Evolutionary conservation across 179 eudicot species (phyloP).

Genomic region (Carnegiea gigantea): DNA sequence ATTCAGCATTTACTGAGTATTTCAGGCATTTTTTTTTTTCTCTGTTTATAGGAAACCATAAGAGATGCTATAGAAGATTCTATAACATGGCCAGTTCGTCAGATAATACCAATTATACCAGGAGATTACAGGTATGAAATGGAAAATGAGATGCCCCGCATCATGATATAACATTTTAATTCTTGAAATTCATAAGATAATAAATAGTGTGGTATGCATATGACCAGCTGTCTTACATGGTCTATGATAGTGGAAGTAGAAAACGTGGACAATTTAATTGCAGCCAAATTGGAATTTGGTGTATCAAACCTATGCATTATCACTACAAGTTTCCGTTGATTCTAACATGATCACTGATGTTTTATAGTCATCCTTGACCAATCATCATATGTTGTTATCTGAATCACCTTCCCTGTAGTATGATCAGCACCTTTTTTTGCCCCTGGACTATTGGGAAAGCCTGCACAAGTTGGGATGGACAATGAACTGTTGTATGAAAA

Average conservation of each 20-base stretch:
- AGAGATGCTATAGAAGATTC: slow-evolving; percentile 94
- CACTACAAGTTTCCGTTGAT: neutral
- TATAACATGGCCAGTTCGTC: slow-evolving; percentile 86
- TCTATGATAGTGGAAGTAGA: neutral
- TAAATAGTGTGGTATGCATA: neutral
- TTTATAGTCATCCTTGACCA: no score
- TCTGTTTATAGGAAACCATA: slow-evolving; percentile 57
- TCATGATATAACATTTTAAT: neutral
- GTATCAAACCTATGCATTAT: neutral
- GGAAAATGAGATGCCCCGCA: neutral
- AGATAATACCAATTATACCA: slow-evolving; percentile 69
- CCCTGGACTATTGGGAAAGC: no score
- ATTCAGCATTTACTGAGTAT: neutral
- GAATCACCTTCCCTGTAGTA: no score
- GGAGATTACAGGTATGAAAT: slow-evolving; percentile 73
- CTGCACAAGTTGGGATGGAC: no score
- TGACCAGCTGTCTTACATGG: neutral
- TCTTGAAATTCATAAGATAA: neutral
- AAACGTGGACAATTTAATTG: neutral
- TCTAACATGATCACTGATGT: neutral
- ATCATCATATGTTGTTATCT: no score
- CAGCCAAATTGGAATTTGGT: neutral
- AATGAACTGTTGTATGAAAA: no score
- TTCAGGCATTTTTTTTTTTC: neutral
- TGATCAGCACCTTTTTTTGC: no score